Percentiles rank a stretch among this genome's conserved stretches.
Evolutionary conservation across 257 asterid species (phyloP).

Genomic region (Fraxinus excelsior): DNA sequence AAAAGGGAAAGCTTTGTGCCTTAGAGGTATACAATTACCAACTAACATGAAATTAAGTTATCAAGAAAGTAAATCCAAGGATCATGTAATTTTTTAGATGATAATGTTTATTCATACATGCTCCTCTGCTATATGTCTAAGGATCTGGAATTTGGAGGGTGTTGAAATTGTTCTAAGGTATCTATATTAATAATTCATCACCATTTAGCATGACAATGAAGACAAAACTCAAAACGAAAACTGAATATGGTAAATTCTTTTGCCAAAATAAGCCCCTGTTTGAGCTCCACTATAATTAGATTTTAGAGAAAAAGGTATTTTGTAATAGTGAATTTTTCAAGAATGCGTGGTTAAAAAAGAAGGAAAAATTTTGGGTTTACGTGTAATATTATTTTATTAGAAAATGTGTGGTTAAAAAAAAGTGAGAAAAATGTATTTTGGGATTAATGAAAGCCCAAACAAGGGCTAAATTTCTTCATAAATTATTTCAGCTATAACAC

Average conservation of each 20-base stretch:
- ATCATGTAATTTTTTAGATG: background rate
- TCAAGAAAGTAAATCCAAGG: background rate
- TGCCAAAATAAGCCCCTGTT: background rate
- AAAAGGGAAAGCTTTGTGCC: background rate
- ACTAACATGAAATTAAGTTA: background rate
- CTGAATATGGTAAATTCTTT: background rate
- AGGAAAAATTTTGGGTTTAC: no score
- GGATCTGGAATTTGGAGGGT: background rate
- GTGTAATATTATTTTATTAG: no score
- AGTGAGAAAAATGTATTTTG: no score
- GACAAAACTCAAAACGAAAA: background rate
- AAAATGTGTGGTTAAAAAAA: no score
- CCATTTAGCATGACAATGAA: background rate
- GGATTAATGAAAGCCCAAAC: no score
- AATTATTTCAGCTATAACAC: background rate
- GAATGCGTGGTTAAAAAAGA: no score
- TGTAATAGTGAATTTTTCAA: no score
- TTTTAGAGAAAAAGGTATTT: no score
- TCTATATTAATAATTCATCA: background rate
- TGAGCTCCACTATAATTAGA: no score
- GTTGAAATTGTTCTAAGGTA: background rate
- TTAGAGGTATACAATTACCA: background rate
- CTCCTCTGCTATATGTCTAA: background rate
- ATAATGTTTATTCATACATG: background rate
- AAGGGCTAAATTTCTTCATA: background rate